phyloP scores from a whole-genome alignment of 345 rosid genomes.

The Syzygium aqueum region DNA sequence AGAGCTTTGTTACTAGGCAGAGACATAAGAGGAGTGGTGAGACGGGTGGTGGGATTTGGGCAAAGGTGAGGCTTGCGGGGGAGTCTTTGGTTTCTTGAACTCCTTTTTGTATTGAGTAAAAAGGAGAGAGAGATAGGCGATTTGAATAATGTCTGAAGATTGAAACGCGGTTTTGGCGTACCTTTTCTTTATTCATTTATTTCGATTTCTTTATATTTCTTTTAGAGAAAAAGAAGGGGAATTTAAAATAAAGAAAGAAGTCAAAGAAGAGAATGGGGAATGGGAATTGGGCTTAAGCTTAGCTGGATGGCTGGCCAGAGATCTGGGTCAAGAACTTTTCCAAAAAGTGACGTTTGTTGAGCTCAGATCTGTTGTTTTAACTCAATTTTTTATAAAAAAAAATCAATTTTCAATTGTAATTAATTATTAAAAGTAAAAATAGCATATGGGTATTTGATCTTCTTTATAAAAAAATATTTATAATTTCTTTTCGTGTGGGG shows the following conservation, averaged over 20 bases:
- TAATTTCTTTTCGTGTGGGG: neutral
- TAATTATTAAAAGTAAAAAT: neutral
- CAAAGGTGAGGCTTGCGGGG: neutral
- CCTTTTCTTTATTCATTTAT: neutral
- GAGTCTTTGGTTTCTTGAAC: neutral
- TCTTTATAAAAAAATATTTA: fast-evolving
- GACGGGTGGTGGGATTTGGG: neutral
- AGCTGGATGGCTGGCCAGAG: neutral
- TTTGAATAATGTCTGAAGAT: neutral
- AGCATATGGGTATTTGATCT: neutral
- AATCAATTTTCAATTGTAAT: too few relatives aligned
- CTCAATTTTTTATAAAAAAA: neutral
- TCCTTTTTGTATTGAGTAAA: neutral
- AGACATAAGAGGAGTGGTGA: neutral
- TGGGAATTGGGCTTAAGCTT: neutral
- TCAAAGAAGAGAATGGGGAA: neutral
- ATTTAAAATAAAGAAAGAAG: too few relatives aligned
- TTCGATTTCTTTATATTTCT: neutral
- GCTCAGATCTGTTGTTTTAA: neutral
- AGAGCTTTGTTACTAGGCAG: neutral
- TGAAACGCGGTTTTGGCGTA: neutral
- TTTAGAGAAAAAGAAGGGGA: neutral
- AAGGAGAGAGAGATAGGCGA: neutral
- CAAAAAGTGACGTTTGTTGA: neutral
- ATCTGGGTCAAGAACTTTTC: neutral